Evolutionary conservation across 352 stramenopile species (phyloP).

Genomic region (Phytopythium ostracodes): DNA sequence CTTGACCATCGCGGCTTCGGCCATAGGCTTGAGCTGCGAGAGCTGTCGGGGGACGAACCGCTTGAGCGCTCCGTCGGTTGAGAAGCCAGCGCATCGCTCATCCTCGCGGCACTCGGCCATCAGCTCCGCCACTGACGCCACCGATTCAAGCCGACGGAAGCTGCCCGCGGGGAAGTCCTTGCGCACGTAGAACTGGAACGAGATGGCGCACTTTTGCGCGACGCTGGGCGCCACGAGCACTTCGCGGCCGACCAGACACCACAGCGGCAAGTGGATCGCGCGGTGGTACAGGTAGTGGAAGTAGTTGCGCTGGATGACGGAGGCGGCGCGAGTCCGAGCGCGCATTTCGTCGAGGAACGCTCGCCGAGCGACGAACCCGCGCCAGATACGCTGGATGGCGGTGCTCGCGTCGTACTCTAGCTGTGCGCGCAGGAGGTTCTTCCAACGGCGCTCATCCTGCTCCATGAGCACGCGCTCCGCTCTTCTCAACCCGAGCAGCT

Average conservation of each 20-base stretch:
- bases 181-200: conserved; percentile 72
- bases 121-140: conserved; percentile 28
- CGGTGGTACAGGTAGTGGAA: conserved; percentile 67
- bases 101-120: conserved; percentile 62
- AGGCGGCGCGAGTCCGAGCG: conserved; percentile 30
- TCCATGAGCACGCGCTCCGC: conserved; percentile 67
- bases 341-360: conserved; percentile 28
- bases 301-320: conserved; percentile 66
- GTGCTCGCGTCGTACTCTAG: conserved; percentile 40
- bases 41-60: conserved; percentile 71
- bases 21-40: conserved; percentile 63
- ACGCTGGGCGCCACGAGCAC: conserved; percentile 60
- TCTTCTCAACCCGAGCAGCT: conserved; percentile 44
- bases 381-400: conserved; percentile 39
- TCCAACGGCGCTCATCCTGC: conserved; percentile 54
- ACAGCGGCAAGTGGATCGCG: conserved; percentile 43
- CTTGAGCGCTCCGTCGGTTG: conserved; percentile 70
- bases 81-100: conserved; percentile 68
- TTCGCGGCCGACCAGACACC: conserved; percentile 62
- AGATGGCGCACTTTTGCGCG: conserved; percentile 55
- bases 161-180: conserved; percentile 76
- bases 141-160: conserved; percentile 38
- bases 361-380: conserved; percentile 19
- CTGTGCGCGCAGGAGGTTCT: conserved; percentile 40
- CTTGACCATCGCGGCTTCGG: neutral